Conservation (phyloP, 306 rosid genomes). For the Citrullus mucosospermus region DNA sequence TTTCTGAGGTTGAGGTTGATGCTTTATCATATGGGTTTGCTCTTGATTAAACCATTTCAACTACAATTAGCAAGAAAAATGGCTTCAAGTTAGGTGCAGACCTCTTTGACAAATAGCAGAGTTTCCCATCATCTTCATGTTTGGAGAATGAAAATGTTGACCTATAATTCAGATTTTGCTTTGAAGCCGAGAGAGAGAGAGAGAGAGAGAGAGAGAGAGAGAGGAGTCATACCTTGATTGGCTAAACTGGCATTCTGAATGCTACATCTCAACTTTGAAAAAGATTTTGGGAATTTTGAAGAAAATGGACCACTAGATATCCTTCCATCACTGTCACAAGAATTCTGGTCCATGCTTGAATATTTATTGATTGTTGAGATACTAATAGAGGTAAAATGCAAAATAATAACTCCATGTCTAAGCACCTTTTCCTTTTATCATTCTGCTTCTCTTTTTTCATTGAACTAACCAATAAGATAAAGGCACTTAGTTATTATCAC, state of each 20-base stretch:
- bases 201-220: neutral
- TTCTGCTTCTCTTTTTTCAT: neutral
- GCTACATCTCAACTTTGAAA: slow-evolving; percentile 5
- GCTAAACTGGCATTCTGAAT: neutral
- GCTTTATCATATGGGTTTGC: slow-evolving; percentile 2
- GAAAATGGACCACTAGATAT: neutral
- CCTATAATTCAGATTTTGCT: neutral
- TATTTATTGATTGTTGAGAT: slow-evolving; percentile 4
- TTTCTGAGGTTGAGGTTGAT: neutral
- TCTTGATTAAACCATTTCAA: neutral
- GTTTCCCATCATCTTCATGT: neutral
- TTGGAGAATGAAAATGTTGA: neutral
- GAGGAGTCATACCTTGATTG: neutral
- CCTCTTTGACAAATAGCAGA: neutral
- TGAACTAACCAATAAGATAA: neutral
- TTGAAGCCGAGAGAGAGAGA: neutral
- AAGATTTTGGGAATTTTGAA: neutral
- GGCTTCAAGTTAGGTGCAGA: slow-evolving; percentile 1
- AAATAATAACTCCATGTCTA: neutral
- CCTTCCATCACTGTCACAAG: slow-evolving; percentile 2
- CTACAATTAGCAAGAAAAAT: neutral
- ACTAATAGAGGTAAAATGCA: neutral
- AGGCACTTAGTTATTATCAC: neutral
- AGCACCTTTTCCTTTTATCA: neutral
- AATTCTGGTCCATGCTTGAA: neutral